Evolutionary conservation across 805 yeast genomes (phyloP), one percentile per base, ranked within the genome.

Genomic region (Sugiyamaella marilandica): DNA sequence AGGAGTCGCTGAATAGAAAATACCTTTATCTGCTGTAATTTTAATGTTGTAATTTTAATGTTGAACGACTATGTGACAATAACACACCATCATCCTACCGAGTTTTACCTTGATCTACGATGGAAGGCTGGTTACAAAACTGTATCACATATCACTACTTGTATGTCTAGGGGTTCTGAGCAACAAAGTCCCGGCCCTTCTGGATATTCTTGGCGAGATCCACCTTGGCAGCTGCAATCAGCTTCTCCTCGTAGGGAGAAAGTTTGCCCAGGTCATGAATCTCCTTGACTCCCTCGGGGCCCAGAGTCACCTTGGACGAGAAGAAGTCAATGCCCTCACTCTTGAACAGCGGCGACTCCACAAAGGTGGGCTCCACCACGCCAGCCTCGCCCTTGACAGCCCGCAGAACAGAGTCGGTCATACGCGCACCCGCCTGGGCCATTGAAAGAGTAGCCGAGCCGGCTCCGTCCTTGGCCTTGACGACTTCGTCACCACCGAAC

Each of bases 401-500:
- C 51, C 72, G 62, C 26, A 69, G 62, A 47, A 67, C 60, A 57
- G 85, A 74, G 68, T 78, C 80, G 41, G 91, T 84, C 71, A 88
- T 84, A 63, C 84, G 80, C 72, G 84, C 89, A 44, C 94, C 96
- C 53, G 96, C 95, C 70, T 83, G 87, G 55, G 95, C 95, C 96
- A 88, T 88, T 58, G 96, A 88, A 64, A 88, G 78, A 56, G 96
- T 88, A 62, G 95, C 95, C 33, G 95, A 87, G 64, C 96, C 96
- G 62, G 91, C 89, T 72, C 96, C 96, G 67, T 87, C 82, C 79
- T 88, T 88, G 65, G 96, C 96, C 75, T 87, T 79, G 64, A 88
- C 96, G 62, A 88, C 95, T 78, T 88, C 96, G 69, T 88, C 96
- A 76, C 96, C 96, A 74, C 96, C 96, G 67, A 86, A 90, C 77